Evolutionary conservation across 2,329 filamentous ascomycete species (phyloP).

Genomic region (Diplodia corticola): DNA sequence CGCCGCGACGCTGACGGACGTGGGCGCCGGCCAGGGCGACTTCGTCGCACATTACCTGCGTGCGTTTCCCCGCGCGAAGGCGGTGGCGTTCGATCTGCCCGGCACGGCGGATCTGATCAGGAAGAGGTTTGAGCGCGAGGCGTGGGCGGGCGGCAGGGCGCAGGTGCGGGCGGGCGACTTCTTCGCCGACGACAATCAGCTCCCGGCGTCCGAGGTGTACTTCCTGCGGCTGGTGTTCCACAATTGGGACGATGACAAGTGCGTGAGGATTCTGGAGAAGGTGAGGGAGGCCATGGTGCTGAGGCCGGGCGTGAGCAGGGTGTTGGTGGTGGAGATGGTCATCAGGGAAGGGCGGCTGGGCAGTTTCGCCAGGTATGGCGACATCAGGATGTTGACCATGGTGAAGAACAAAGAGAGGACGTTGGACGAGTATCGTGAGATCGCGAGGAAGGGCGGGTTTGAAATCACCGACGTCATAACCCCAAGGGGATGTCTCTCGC

Average conservation of each 20-base stretch:
- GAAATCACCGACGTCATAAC: background rate
- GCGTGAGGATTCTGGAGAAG: background rate
- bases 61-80: background rate
- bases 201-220: background rate
- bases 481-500: conserved; percentile 1
- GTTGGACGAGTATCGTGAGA: background rate
- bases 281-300: background rate
- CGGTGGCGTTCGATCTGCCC: background rate
- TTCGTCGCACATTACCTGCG: background rate
- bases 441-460: background rate
- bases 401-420: background rate
- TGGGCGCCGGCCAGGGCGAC: background rate
- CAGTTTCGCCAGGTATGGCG: background rate
- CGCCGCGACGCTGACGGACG: background rate
- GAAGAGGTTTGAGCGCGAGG: background rate
- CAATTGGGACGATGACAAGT: background rate
- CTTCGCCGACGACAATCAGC: background rate
- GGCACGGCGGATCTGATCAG: background rate
- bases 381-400: background rate
- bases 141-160: background rate
- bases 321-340: conserved; percentile 10
- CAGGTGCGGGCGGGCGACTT: background rate
- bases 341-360: background rate
- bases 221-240: background rate
- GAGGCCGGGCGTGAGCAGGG: background rate